Evolutionary conservation across 2,329 filamentous ascomycete genomes (phyloP), one percentile per base, ranked within the genome.

Genomic region (Scopulariopsis brevicaulis): DNA sequence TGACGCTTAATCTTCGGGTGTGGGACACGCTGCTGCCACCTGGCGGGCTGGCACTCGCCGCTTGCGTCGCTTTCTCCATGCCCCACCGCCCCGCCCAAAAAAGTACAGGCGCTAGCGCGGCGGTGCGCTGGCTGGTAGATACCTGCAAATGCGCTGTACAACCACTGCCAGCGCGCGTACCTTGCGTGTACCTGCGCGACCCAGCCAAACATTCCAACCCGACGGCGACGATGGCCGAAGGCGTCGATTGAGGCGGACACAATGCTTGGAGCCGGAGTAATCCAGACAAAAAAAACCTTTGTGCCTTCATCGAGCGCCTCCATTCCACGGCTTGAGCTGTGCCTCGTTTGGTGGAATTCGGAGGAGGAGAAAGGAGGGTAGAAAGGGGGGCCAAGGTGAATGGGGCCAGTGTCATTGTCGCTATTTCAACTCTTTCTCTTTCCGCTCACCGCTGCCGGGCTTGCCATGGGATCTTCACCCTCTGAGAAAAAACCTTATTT

Each of bases 381-480:
- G 46, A 48, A 3, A 50, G 24, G n/a, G 24, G 46, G 4, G 46
- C 46, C 5, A 50, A n/a, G 20, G 22, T 11, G 22, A 12, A 50
- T 4, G 22, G 22, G n/a, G 14, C 15, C 40, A 14, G 2, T 12
- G 18, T 50, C 40, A 35, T 56, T 56, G 48, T 55, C 35, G 25
- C 25, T 43, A 32, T 32, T 48, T 34, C 48, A 46, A 37, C 53
- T 24, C 32, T 12, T 35, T 11, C 43, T 20, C 18, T 50, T 20
- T 40, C 14, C 18, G 25, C 32, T 56, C 43, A 15, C 6, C 25
- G 34, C 35, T 20, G 54, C 28, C 43, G n/a, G 15, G 54, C n/a
- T 40, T 51, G 40, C n/a, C 43, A 56, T 56, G 54, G n/a, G 54
- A 56, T 34, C 25, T 51, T 56, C n/a, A 56, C 34, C 54, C 48